These are phyloP conservation scores for Wallacemonas sp. DNA, from an alignment of 208 protist species.

Conservation along the genomic window DNA sequence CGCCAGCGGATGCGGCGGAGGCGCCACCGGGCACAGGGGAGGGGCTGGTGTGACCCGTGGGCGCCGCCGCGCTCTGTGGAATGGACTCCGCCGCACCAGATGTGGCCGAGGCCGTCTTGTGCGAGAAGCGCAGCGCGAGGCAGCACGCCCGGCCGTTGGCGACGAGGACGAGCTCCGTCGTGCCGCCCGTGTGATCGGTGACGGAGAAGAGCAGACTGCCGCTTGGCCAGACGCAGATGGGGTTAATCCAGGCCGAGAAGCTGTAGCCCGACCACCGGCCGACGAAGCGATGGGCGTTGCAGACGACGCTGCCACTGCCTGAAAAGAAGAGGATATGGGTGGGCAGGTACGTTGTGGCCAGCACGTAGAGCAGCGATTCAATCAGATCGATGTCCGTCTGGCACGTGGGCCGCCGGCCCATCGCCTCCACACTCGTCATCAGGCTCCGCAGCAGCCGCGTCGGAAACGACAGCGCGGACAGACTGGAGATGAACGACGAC, in stretches of 20 bases:
- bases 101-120: background rate
- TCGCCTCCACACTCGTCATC: slow-evolving; percentile 52
- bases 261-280: slow-evolving; percentile 69
- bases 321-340: slow-evolving; percentile 62
- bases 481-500: slow-evolving; percentile 51
- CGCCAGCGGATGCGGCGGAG: too few species aligned
- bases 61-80: background rate
- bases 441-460: slow-evolving; percentile 40
- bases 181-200: slow-evolving; percentile 42
- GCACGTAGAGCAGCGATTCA: slow-evolving; percentile 69
- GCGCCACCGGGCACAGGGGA: too few species aligned
- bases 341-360: slow-evolving; percentile 43
- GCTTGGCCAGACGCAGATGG: slow-evolving; percentile 73
- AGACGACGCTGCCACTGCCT: slow-evolving; percentile 61
- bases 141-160: slow-evolving; percentile 72
- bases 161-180: slow-evolving; percentile 52
- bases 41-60: too few species aligned
- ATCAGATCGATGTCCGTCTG: slow-evolving; percentile 75
- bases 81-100: background rate
- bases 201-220: slow-evolving; percentile 80
- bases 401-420: slow-evolving; percentile 39
- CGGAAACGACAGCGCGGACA: slow-evolving; percentile 55
- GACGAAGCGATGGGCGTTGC: slow-evolving; percentile 35
- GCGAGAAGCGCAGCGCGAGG: slow-evolving; percentile 46
- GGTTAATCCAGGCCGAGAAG: slow-evolving; percentile 79